phyloP scores from a whole-genome alignment of 176 grass and related monocot species.

The sorghum (Sorghum bicolor) region DNA sequence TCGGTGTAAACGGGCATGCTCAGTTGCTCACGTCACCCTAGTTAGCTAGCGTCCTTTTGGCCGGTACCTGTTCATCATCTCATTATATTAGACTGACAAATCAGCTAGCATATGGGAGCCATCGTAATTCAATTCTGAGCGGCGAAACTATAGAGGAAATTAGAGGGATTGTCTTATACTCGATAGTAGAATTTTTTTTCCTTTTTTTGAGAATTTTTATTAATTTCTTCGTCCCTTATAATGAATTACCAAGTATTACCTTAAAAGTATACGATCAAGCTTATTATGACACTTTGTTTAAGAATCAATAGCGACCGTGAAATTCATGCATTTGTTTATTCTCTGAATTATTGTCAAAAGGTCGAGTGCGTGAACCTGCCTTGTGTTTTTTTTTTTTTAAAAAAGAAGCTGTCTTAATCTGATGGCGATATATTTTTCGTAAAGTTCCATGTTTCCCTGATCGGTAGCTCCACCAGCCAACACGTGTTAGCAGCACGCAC shows the following conservation, averaged over 20 bases:
- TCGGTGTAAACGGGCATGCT: constrained; percentile 7
- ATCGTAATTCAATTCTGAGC: too few relatives aligned
- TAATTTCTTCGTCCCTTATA: too few relatives aligned
- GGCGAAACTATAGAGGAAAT: too few relatives aligned
- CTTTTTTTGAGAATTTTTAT: too few relatives aligned
- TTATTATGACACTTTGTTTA: neutral
- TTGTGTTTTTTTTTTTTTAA: neutral
- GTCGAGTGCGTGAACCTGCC: neutral
- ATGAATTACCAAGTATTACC: too few relatives aligned
- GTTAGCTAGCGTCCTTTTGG: neutral
- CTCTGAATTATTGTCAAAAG: neutral
- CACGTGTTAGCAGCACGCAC: neutral
- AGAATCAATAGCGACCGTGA: neutral
- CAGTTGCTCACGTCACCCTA: neutral
- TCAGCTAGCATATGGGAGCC: too few relatives aligned
- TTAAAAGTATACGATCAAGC: too few relatives aligned
- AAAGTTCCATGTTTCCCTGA: neutral
- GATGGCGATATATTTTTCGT: neutral
- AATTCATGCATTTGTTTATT: neutral
- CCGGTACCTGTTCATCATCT: neutral
- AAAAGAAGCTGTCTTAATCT: neutral
- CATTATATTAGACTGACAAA: neutral
- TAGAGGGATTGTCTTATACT: too few relatives aligned
- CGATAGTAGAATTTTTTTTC: too few relatives aligned
- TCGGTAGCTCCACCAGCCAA: neutral